These are phyloP conservation scores for Hyparrhenia diplandra DNA, from an alignment of 176 grass and related monocot genomes.

Conservation along the genomic window DNA sequence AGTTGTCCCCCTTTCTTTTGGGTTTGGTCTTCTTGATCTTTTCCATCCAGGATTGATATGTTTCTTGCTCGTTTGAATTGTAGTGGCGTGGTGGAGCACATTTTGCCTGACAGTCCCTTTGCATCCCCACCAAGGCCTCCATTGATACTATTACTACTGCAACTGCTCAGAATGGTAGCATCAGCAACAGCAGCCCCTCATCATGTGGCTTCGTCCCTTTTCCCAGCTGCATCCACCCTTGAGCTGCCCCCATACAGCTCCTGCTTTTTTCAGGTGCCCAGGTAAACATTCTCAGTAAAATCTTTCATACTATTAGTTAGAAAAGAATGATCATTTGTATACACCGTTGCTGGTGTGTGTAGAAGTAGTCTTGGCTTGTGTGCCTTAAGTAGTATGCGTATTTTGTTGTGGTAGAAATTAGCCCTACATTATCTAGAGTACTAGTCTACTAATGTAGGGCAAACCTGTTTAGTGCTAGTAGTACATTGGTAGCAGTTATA, in stretches of 20 bases:
- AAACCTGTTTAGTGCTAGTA: neutral
- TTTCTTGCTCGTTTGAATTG: conserved; percentile 34
- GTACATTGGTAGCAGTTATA: neutral
- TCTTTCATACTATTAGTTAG: neutral
- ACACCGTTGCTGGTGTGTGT: neutral
- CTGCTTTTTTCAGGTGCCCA: conserved; percentile 84
- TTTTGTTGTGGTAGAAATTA: neutral
- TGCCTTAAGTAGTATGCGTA: no score
- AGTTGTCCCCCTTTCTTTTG: neutral
- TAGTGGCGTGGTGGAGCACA: conserved; percentile 71
- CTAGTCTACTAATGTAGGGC: neutral
- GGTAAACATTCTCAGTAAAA: conserved; percentile 37
- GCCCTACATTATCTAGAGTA: neutral
- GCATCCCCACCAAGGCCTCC: conserved; percentile 64
- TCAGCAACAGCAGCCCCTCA: conserved; percentile 24
- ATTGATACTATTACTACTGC: conserved; percentile 1
- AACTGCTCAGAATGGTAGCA: neutral
- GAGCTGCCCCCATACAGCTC: conserved; percentile 63
- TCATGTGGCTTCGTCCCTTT: conserved; percentile 50
- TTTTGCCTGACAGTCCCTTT: conserved; percentile 73
- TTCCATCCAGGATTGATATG: conserved; percentile 12
- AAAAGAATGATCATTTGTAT: neutral
- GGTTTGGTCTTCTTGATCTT: neutral
- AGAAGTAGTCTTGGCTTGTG: neutral
- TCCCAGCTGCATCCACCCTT: conserved; percentile 44